A percentile compares a stretch with the other conserved stretches of the same genome.
These are phyloP conservation scores for Ceratobasidium sp. DNA, from an alignment of 1,284 basidiomycete genomes.

Conservation along the genomic window DNA sequence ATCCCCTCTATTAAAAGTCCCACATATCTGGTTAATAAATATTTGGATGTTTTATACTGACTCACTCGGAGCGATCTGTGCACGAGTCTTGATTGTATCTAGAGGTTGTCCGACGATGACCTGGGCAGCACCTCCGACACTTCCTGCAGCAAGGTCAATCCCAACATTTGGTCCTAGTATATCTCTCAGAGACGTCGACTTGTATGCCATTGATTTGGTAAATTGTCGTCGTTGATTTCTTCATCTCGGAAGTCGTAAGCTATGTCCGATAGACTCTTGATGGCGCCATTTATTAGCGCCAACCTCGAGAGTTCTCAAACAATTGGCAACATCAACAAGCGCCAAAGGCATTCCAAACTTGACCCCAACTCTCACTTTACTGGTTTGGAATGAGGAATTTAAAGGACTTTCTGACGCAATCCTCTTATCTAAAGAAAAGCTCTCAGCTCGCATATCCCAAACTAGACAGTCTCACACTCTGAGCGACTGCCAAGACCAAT, in stretches of 20 bases:
- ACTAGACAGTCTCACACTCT: background rate
- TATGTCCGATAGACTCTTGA: background rate
- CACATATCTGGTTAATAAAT: background rate
- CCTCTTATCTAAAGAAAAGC: no score
- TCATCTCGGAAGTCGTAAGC: slow-evolving; percentile 13
- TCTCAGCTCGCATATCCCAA: no score
- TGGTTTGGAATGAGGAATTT: no score
- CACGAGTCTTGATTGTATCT: slow-evolving; percentile 87
- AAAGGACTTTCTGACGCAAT: no score
- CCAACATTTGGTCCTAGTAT: slow-evolving; percentile 39
- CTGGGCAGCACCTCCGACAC: slow-evolving; percentile 76
- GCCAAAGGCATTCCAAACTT: no score
- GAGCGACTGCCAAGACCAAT: background rate
- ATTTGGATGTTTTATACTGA: slow-evolving; percentile 11
- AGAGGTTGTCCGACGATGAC: slow-evolving; percentile 89
- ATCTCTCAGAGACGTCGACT: background rate
- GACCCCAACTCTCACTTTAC: no score
- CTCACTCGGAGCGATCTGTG: slow-evolving; percentile 79
- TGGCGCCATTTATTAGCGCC: slow-evolving; percentile 23
- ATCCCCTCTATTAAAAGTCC: slow-evolving; percentile 66
- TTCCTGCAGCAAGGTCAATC: slow-evolving; percentile 76
- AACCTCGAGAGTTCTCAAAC: background rate
- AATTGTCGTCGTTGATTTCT: background rate
- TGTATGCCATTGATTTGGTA: background rate
- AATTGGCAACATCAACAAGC: no score